Conservation (phyloP, 2,329 filamentous ascomycete genomes). For the Diaporthe sp. region DNA sequence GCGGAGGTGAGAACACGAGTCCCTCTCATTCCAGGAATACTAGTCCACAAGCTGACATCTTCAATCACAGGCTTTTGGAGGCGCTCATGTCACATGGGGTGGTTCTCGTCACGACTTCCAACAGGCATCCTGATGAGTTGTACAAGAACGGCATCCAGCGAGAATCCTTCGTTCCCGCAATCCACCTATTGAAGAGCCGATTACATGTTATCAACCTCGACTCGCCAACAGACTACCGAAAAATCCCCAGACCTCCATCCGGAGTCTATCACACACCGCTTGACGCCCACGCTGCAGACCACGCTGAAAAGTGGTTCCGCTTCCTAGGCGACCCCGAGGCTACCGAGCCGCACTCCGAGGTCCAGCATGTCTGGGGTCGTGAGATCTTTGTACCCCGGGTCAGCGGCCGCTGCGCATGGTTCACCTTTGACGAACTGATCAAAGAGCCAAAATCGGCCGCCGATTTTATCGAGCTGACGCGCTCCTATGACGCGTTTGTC, state of each 20-base stretch:
- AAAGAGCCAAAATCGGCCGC: conserved; percentile 90
- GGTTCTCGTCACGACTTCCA: conserved; percentile 94
- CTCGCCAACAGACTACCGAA: conserved; percentile 96
- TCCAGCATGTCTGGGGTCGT: conserved; percentile 91
- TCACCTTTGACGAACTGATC: conserved; percentile 93
- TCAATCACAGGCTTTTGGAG: conserved; percentile 76
- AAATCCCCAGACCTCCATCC: conserved; percentile 91
- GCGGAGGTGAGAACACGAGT: conserved; percentile 66
- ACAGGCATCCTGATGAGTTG: conserved; percentile 94
- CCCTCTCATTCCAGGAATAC: too few species aligned
- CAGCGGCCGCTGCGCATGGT: conserved; percentile 89
- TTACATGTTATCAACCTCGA: conserved; percentile 95
- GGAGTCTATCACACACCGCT: conserved; percentile 95
- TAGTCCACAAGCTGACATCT: neutral
- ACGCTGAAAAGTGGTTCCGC: conserved; percentile 95
- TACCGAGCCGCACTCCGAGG: conserved; percentile 80
- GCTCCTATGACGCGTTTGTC: conserved; percentile 92
- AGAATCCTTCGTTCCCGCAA: conserved; percentile 94
- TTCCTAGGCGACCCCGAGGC: conserved; percentile 90
- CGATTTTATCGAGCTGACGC: conserved; percentile 93
- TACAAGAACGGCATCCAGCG: conserved; percentile 99
- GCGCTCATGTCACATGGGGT: conserved; percentile 96
- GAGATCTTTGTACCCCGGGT: conserved; percentile 90
- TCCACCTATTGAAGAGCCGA: conserved; percentile 87
- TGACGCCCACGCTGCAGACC: conserved; percentile 80